Evolutionary conservation across 495 filamentous ascomycete species (phyloP).

Genomic region (Trichoderma gamsii): DNA sequence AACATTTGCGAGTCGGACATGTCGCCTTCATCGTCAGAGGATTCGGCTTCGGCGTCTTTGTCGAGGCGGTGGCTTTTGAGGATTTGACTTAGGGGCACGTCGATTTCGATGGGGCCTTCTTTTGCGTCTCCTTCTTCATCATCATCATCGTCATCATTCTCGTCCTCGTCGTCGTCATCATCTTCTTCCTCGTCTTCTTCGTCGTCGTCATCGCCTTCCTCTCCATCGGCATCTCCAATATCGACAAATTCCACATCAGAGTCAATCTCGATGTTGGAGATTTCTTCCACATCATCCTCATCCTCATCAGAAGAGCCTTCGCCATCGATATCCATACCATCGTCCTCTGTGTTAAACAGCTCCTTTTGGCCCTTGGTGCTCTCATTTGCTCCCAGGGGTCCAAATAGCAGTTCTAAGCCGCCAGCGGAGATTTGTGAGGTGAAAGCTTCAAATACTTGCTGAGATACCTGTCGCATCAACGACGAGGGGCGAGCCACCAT

Average conservation of each 20-base stretch:
- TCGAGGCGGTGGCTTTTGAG: slow-evolving; percentile 59
- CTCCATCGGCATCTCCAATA: slow-evolving; percentile 22
- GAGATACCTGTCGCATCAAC: slow-evolving; percentile 76
- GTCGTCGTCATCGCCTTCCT: slow-evolving; percentile 28
- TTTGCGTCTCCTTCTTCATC: slow-evolving; percentile 36
- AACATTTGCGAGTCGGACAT: slow-evolving; percentile 98
- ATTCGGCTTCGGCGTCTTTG: slow-evolving; percentile 46
- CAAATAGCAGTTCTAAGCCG: slow-evolving; percentile 65
- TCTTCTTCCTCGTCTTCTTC: slow-evolving; percentile 34
- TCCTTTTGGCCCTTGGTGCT: slow-evolving; percentile 75
- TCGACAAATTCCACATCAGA: slow-evolving; percentile 39
- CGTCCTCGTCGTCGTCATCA: slow-evolving; percentile 37
- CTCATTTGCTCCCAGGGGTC: slow-evolving; percentile 73
- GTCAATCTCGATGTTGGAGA: slow-evolving; percentile 30
- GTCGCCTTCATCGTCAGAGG: slow-evolving; percentile 59
- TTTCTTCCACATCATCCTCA: slow-evolving; percentile 35
- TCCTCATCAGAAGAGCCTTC: slow-evolving; percentile 32
- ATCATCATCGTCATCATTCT: slow-evolving; percentile 35
- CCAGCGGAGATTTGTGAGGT: slow-evolving; percentile 61
- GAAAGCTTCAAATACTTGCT: slow-evolving; percentile 80
- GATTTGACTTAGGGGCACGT: slow-evolving; percentile 70
- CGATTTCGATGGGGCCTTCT: slow-evolving; percentile 49
- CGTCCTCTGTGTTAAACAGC: slow-evolving; percentile 71
- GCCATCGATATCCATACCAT: slow-evolving; percentile 39
- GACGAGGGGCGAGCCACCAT: slow-evolving; percentile 82